Conservation (phyloP, 805 yeast genomes). For the Tetrapisispora nanseiensis region DNA sequence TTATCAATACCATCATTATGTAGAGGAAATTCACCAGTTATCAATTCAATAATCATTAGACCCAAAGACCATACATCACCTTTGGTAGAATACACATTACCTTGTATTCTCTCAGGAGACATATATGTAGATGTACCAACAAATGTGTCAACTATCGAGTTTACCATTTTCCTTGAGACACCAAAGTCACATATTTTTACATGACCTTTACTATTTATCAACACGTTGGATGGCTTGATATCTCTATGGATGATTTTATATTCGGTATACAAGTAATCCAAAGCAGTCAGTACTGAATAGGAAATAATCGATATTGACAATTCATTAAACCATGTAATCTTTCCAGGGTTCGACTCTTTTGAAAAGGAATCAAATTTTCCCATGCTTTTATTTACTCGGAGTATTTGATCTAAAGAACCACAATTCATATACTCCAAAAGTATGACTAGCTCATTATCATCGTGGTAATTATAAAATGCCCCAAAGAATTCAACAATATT, state of each 20-base stretch:
- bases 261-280: slow-evolving; percentile 67
- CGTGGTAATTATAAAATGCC: slow-evolving; percentile 54
- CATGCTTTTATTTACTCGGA: slow-evolving; percentile 44
- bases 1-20: slow-evolving; percentile 37
- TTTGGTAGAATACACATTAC: slow-evolving; percentile 85
- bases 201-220: slow-evolving; percentile 77
- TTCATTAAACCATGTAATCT: slow-evolving; percentile 33
- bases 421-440: slow-evolving; percentile 96
- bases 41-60: slow-evolving; percentile 76
- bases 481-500: slow-evolving; percentile 87
- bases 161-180: slow-evolving; percentile 81
- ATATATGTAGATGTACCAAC: slow-evolving; percentile 97
- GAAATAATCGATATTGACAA: slow-evolving; percentile 64
- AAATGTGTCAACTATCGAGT: slow-evolving; percentile 93
- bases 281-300: slow-evolving; percentile 67
- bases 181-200: slow-evolving; percentile 95
- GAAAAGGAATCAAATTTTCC: neutral
- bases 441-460: slow-evolving; percentile 60
- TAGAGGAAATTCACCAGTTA: slow-evolving; percentile 76
- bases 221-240: slow-evolving; percentile 89
- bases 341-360: neutral
- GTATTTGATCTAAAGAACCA: slow-evolving; percentile 78
- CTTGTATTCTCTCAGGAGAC: slow-evolving; percentile 97
- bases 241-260: slow-evolving; percentile 92
- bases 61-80: slow-evolving; percentile 98